Percentiles rank a stretch among this genome's conserved stretches.
Conservation (phyloP, 164 flowering plant genomes). For the Dillenia suffruticosa region DNA sequence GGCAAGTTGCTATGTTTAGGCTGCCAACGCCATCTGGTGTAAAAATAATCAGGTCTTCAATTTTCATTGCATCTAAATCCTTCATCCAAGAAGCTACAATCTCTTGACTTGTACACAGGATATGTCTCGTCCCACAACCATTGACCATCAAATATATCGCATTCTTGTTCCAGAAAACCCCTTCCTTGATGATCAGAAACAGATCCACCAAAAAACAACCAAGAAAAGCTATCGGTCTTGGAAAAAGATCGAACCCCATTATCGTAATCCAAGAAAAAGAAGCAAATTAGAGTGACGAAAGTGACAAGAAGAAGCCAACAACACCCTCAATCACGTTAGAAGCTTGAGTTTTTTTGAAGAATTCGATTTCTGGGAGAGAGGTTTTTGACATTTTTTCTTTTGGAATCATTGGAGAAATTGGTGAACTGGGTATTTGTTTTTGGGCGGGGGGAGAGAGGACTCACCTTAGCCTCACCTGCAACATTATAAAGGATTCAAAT, state of each 20-base stretch:
- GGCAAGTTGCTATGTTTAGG: conserved; percentile 87
- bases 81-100: conserved; percentile 60
- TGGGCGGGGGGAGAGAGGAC: no score
- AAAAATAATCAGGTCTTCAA: conserved; percentile 74
- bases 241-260: conserved; percentile 28
- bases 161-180: conserved; percentile 35
- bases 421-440: no score
- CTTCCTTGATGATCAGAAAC: conserved; percentile 11
- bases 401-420: no score
- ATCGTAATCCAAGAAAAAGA: conserved; percentile 64
- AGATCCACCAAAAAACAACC: conserved; percentile 26
- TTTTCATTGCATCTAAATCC: conserved; percentile 81
- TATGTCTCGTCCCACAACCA: conserved; percentile 84
- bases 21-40: conserved; percentile 96
- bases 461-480: no score
- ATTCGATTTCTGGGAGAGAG: no score
- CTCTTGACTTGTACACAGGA: conserved; percentile 64
- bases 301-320: conserved; percentile 47
- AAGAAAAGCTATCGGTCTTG: conserved; percentile 33
- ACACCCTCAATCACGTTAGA: conserved; percentile 45
- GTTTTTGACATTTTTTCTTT: no score
- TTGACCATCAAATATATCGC: conserved; percentile 72
- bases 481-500: no score
- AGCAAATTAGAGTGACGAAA: conserved; percentile 42
- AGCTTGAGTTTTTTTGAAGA: conserved; percentile 47